Conservation (phyloP, 805 yeast genomes). For the Tetrapisispora iriomotensis region DNA sequence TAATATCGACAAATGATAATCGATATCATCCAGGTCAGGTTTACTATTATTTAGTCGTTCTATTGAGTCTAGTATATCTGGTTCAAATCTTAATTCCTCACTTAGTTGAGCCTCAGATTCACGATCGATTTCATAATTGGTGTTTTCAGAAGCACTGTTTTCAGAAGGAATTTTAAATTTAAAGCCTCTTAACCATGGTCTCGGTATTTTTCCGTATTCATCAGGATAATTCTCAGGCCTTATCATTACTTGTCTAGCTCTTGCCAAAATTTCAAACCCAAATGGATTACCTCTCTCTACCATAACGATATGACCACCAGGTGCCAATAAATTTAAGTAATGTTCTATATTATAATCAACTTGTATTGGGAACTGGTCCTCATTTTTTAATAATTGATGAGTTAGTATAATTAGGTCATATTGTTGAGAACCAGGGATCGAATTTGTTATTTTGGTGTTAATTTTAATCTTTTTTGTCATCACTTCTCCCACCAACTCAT, state of each 20-base stretch:
- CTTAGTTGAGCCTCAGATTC: constrained; percentile 35
- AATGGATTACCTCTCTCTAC: constrained; percentile 83
- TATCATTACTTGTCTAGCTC: constrained; percentile 85
- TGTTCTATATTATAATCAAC: constrained; percentile 59
- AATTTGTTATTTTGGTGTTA: constrained; percentile 45
- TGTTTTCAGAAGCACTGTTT: not conserved
- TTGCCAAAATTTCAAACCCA: constrained; percentile 80
- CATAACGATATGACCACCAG: constrained; percentile 70
- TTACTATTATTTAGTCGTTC: constrained; percentile 7
- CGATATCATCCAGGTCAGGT: constrained; percentile 16
- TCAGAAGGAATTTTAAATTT: constrained; percentile 22
- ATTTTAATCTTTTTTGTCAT: constrained; percentile 46
- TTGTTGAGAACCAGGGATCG: constrained; percentile 39
- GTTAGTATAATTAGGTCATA: constrained; percentile 80
- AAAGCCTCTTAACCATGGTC: constrained; percentile 54
- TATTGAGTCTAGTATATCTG: constrained; percentile 26
- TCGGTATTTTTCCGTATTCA: constrained; percentile 55
- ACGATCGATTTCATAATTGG: constrained; percentile 4
- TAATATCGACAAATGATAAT: constrained; percentile 52
- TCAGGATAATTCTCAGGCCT: constrained; percentile 62
- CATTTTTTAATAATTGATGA: constrained; percentile 60
- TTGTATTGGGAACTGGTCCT: constrained; percentile 55
- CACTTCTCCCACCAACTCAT: constrained; percentile 41
- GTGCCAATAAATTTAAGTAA: constrained; percentile 52
- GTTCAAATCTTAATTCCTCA: constrained; percentile 40